Base-by-base conservation (phyloP, 257 asterid genomes). In the Ocimum tenuiflorum region DNA sequence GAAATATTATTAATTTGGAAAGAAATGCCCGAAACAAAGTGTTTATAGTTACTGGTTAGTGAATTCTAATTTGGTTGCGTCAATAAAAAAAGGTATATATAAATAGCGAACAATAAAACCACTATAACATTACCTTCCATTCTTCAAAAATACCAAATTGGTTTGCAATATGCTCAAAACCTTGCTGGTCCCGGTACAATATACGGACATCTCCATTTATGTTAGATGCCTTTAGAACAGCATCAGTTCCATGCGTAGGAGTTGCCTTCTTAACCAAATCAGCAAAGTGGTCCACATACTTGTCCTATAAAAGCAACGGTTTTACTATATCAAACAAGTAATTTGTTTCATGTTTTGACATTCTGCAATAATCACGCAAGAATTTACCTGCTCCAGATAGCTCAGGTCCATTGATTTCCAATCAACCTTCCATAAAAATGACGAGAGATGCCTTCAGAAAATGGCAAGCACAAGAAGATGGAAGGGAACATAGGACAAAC, bases 81-180 rank as follows among this genome's bases (percentile, higher is more conserved):
- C 48, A 18, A 8, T 50, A 65, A n/a, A n/a, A n/a, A n/a, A n/a
- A n/a, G n/a, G n/a, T n/a, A n/a, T n/a, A 46, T 19, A 24, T 24
- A 1, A 24, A 4, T 24, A 18, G n/a, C n/a, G 27, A 41, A 63
- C 10, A 63, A 9, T 31, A 72, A 72, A 24, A 8, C 70, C 3
- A 43, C 20, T 3, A 70, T 41, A 63, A 7, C 11, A 56, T 63
- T 83, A 88, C 98, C 98, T 94, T 94, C 99, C 99, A 94, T 72
- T 94, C 99, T 80, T 88, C 88, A 77, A 94, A 94, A 73, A 94
- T 90, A 67, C 99, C 99, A 71, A 94, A 90, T 67, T 87, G 94
- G 13, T 80, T 77, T 20, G 99, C 96, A 70, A 89, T 78, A 45
- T 49, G 72, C 75, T 83, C 96, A 60, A 92, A 92, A 41, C 83